Base-by-base conservation (phyloP, 805 yeast genomes). In the Henningerozyma blattae region DNA sequence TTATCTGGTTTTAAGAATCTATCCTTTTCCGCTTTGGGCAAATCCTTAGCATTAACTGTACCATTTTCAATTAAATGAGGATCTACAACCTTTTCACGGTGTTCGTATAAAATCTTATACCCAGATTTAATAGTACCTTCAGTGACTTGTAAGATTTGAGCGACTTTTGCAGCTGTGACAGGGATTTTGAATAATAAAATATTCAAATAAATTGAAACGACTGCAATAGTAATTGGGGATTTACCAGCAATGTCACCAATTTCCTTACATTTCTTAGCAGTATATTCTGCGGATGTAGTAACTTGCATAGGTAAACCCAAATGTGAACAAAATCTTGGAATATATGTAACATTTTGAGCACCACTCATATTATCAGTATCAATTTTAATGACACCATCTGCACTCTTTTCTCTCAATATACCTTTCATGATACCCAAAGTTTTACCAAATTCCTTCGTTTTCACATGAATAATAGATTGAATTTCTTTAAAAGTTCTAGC, bases 111-210 rank as follows among this genome's bases (percentile, higher is more conserved):
- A 28, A 77, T 77, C 55, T 82, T 82, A 54, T 85, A 91, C 29
- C 91, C 77, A 2, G 95, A 83, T 57, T 91, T 85, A 47, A 91
- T 87, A 1, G 98, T 91, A 45, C 97, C 96, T 54, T 91, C 98
- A 48, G 94, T 82, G 15, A 91, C 97, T 46, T 95, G 97, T 14
- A 95, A 74, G 47, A 82, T 82, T 45, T 85, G 95, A 10, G 94
- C 83, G 36, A 91, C 89, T 49, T 75, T 80, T 2, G 79, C 61
- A 1, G 95, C 87, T 3, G 81, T 65, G 25, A 84, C 64, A 33
- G 75, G 80, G 24, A 78, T 77, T 30, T 81, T 81, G 54, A 87
- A 87, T n/a, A 91, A 62, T n/a, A 83, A 64, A 4, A 89, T 81
- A 5, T 95, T 83, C 82, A 91, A 78, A 60, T 89, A 91, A 32